These are phyloP conservation scores for Piedraia hortae DNA, from an alignment of 2,329 filamentous ascomycete species.

Conservation along the genomic window DNA sequence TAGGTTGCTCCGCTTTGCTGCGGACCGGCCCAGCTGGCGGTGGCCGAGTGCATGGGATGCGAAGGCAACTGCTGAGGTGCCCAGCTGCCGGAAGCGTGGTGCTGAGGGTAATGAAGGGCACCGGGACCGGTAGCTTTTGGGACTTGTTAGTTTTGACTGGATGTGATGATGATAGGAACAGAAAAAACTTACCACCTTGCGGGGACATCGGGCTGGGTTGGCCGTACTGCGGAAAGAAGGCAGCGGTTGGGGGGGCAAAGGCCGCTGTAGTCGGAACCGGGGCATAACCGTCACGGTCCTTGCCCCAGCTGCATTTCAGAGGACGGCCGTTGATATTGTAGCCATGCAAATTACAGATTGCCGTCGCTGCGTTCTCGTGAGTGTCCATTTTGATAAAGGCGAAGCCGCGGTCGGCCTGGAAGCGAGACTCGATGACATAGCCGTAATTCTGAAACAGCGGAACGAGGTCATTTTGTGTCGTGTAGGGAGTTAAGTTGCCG, in stretches of 20 bases:
- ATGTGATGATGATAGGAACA: too few relatives aligned
- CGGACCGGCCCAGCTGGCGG: too few relatives aligned
- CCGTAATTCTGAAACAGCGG: constrained; percentile 97
- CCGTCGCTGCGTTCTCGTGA: constrained; percentile 93
- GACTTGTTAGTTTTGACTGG: constrained; percentile 1
- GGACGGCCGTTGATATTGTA: constrained; percentile 95
- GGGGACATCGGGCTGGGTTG: constrained; percentile 37
- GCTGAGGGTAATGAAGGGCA: too few relatives aligned
- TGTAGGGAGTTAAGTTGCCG: constrained; percentile 92
- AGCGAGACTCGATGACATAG: constrained; percentile 86
- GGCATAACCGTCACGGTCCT: constrained; percentile 83
- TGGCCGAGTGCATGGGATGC: too few relatives aligned
- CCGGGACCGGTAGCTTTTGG: too few relatives aligned
- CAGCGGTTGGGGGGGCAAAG: constrained; percentile 46
- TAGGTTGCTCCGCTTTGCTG: too few relatives aligned
- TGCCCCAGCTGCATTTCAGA: constrained; percentile 98
- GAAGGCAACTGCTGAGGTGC: too few relatives aligned
- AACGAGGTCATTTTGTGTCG: constrained; percentile 85
- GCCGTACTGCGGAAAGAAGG: constrained; percentile 84
- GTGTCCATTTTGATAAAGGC: constrained; percentile 98
- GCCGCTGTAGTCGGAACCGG: constrained; percentile 38
- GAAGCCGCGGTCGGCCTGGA: constrained; percentile 93
- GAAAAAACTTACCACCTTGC: constrained; percentile 9
- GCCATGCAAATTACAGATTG: constrained; percentile 89
- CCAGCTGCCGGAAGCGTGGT: too few relatives aligned